These are phyloP conservation scores for Dryas alaskensis DNA, from an alignment of 306 rosid species.

Conservation along the genomic window DNA sequence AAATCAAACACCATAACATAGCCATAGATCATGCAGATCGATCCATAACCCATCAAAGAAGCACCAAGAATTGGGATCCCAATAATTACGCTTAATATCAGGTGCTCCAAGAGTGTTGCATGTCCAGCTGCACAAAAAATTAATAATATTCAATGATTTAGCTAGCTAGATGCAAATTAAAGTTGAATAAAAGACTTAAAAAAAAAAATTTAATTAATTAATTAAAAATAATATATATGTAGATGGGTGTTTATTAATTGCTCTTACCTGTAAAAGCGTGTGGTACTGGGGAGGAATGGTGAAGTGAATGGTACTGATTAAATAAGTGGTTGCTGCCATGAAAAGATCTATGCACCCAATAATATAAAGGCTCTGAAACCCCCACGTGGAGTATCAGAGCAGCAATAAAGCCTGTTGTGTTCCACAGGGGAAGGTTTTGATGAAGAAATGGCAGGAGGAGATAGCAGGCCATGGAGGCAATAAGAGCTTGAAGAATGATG, in stretches of 20 bases:
- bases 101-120: constrained; percentile 70
- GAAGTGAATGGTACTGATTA: constrained; percentile 65
- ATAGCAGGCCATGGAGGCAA: constrained; percentile 44
- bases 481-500: constrained; percentile 66
- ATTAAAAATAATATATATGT: no score
- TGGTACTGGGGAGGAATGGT: constrained; percentile 79
- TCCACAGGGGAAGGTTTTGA: constrained; percentile 67
- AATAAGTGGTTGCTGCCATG: constrained; percentile 51
- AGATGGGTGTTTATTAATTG: not conserved
- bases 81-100: constrained; percentile 43
- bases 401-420: constrained; percentile 52
- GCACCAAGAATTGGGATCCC: constrained; percentile 73
- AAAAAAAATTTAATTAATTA: not conserved
- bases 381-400: constrained; percentile 62
- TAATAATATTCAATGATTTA: not conserved
- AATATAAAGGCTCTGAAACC: constrained; percentile 83
- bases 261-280: constrained; percentile 61
- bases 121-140: constrained; percentile 58
- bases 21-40: constrained; percentile 44
- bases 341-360: constrained; percentile 59
- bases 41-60: constrained; percentile 65
- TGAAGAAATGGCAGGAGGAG: constrained; percentile 48
- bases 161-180: not conserved
- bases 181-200: not conserved
- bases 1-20: constrained; percentile 66